A percentile compares a stretch with the other conserved stretches of the same genome.
phyloP scores from a whole-genome alignment of 257 asterid genomes.

The Solanum habrochaites region DNA sequence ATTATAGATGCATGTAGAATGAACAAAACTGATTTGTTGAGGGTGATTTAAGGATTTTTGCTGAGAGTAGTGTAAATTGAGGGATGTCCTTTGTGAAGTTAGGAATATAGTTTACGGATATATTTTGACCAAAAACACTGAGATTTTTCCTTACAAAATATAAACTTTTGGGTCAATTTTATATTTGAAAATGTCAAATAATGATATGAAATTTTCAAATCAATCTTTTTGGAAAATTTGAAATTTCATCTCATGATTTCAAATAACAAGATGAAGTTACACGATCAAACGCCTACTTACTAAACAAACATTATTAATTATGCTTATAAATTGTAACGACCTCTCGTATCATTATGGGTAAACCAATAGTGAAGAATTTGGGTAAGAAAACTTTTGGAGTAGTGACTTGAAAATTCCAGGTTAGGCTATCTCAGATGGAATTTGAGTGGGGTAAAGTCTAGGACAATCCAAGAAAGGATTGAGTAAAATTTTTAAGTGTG shows the following conservation, averaged over 20 bases:
- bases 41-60: too few relatives aligned
- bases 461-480: not conserved
- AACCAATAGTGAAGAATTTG: not conserved
- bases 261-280: not conserved
- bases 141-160: not conserved
- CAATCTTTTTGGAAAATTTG: not conserved
- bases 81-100: too few relatives aligned
- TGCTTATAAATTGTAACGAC: not conserved
- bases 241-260: not conserved
- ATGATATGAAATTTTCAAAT: not conserved
- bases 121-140: too few relatives aligned
- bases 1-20: too few relatives aligned
- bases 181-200: not conserved
- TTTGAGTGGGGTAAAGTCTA: not conserved
- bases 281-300: not conserved
- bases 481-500: not conserved
- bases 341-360: not conserved
- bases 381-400: not conserved
- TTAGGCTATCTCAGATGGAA: not conserved
- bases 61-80: too few relatives aligned
- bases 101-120: too few relatives aligned
- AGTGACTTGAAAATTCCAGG: too few relatives aligned
- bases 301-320: too few relatives aligned
- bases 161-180: not conserved
- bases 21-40: too few relatives aligned